Evolutionary conservation across 345 rosid genomes (phyloP).

Genomic region (Brassica carinata): DNA sequence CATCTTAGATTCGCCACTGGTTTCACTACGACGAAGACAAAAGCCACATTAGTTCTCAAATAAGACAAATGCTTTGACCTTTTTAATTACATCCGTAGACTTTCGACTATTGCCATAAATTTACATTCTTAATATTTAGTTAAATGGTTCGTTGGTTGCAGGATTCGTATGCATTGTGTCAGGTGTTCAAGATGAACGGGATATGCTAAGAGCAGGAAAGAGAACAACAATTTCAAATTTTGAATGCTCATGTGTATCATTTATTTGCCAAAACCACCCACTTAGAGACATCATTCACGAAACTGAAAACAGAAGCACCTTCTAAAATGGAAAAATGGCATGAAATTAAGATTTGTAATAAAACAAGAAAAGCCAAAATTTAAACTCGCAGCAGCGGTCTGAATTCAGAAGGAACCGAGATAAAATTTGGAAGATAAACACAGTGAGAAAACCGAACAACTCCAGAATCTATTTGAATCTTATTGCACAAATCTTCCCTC

Average conservation of each 20-base stretch:
- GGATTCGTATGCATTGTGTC: constrained; percentile 86
- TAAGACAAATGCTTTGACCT: background rate
- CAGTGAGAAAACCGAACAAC: background rate
- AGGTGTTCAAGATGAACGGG: constrained; percentile 93
- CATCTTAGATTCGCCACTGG: too few relatives aligned
- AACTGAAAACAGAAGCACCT: too few relatives aligned
- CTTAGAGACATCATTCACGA: too few relatives aligned
- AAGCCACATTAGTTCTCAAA: constrained; percentile 27
- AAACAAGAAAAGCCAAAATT: background rate
- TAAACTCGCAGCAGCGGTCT: background rate
- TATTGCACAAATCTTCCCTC: constrained; percentile 18
- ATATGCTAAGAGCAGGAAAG: constrained; percentile 70
- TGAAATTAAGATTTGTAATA: background rate
- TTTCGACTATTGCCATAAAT: constrained; percentile 1
- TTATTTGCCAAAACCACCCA: too few relatives aligned
- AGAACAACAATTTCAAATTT: constrained; percentile 40
- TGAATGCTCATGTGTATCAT: too few relatives aligned
- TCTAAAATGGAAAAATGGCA: too few relatives aligned
- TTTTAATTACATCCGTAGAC: background rate
- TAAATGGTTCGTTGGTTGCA: constrained; percentile 26
- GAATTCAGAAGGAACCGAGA: background rate
- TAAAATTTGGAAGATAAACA: constrained; percentile 9
- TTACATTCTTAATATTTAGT: background rate
- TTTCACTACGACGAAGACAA: constrained; percentile 47
- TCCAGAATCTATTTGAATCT: background rate